Evolutionary conservation across 73 alveolate species (phyloP).

Genomic region (Uronychia setigera): DNA sequence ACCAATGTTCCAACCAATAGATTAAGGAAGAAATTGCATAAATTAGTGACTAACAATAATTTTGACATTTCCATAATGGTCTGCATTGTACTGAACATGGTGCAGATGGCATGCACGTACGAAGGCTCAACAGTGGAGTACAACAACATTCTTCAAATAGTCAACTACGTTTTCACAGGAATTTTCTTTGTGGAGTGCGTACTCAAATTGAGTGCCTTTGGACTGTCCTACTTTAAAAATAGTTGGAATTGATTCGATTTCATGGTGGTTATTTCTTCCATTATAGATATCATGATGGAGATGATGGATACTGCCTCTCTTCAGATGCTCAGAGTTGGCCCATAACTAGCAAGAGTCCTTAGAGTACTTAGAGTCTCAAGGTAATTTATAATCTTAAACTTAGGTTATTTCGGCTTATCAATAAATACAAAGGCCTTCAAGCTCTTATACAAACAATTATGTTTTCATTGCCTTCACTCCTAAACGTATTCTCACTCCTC

Average conservation of each 20-base stretch:
- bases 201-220: slow-evolving; percentile 30
- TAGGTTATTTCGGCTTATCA: slow-evolving; percentile 84
- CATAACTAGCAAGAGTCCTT: slow-evolving; percentile 6
- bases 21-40: slow-evolving; percentile 36
- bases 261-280: slow-evolving; percentile 28
- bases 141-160: slow-evolving; percentile 72
- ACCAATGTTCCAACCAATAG: slow-evolving; percentile 53
- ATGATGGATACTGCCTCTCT: slow-evolving; percentile 16
- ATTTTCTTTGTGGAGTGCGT: slow-evolving; percentile 31
- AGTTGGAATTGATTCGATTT: slow-evolving; percentile 55
- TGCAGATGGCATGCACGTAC: slow-evolving; percentile 79
- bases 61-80: slow-evolving; percentile 81
- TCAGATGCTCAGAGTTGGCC: slow-evolving; percentile 49
- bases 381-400: no score
- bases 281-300: not conserved
- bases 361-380: slow-evolving; percentile 19
- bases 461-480: slow-evolving; percentile 91
- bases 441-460: slow-evolving; percentile 79
- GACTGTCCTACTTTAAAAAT: slow-evolving; percentile 12
- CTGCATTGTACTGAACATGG: slow-evolving; percentile 75
- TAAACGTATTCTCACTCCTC: slow-evolving; percentile 89
- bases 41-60: slow-evolving; percentile 43
- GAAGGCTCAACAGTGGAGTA: slow-evolving; percentile 71
- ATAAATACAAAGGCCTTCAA: slow-evolving; percentile 85
- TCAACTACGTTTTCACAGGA: slow-evolving; percentile 43